Evolutionary conservation across 2,329 filamentous ascomycete species (phyloP).

Genomic region (Capronia americana): DNA sequence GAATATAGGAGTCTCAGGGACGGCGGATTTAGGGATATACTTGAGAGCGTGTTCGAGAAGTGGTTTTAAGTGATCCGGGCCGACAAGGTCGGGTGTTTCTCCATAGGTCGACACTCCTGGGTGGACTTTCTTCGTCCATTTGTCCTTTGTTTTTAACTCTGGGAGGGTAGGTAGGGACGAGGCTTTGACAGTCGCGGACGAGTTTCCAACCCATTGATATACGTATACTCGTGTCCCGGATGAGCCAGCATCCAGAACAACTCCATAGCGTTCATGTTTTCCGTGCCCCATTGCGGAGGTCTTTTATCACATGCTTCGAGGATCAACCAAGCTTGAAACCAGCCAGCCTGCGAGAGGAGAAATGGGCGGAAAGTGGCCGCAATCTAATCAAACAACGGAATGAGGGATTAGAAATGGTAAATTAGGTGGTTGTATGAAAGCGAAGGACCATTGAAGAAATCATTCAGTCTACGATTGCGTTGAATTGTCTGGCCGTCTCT

Average conservation of each 20-base stretch:
- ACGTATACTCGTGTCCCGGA: constrained; percentile 93
- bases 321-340: background rate
- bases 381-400: background rate
- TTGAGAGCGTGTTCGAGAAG: constrained; percentile 82
- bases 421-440: background rate
- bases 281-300: constrained; percentile 33
- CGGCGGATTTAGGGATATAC: constrained; percentile 75
- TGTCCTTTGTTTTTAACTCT: constrained; percentile 79
- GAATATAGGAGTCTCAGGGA: constrained; percentile 87
- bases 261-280: constrained; percentile 71
- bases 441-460: background rate
- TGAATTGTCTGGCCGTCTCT: background rate
- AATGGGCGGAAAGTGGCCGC: background rate
- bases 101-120: constrained; percentile 93
- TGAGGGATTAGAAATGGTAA: background rate
- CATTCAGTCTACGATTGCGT: background rate
- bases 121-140: constrained; percentile 91
- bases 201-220: constrained; percentile 87
- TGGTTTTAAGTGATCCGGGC: constrained; percentile 77
- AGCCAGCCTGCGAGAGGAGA: background rate
- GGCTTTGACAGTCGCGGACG: constrained; percentile 65
- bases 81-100: constrained; percentile 75
- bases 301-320: constrained; percentile 4
- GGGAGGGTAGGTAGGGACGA: constrained; percentile 74
- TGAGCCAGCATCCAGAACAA: constrained; percentile 96